These are phyloP conservation scores for Clitopilus passeckerianus DNA, from an alignment of 768 basidiomycete genomes.

Conservation along the genomic window DNA sequence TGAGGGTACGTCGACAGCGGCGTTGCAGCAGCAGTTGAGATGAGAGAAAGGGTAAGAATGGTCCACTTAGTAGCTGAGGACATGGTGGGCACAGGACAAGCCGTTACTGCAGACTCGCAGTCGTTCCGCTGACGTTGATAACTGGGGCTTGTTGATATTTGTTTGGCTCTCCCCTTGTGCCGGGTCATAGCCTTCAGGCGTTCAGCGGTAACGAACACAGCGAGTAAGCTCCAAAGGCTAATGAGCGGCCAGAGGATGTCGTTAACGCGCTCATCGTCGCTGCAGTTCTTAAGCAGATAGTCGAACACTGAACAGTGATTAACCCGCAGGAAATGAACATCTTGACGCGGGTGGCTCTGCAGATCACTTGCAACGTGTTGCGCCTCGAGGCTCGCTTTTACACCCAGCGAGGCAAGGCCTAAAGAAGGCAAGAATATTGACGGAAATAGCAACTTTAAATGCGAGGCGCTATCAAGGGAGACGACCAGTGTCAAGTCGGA, in stretches of 20 bases:
- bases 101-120: neutral
- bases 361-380: neutral
- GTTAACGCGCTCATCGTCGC: neutral
- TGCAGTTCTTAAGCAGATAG: neutral
- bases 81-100: slow-evolving; percentile 33
- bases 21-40: slow-evolving; percentile 31
- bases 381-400: neutral
- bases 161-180: slow-evolving; percentile 19
- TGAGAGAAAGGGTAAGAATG: slow-evolving; percentile 34
- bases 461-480: neutral
- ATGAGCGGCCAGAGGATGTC: neutral
- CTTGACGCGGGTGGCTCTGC: neutral
- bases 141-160: slow-evolving; percentile 19
- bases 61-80: slow-evolving; percentile 35
- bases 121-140: neutral
- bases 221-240: too few species aligned
- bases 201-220: neutral
- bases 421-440: neutral
- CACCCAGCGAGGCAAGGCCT: neutral
- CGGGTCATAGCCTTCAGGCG: slow-evolving; percentile 5
- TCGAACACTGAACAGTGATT: neutral
- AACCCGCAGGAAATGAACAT: neutral
- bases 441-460: neutral
- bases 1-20: slow-evolving; percentile 46
- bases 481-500: neutral